Conservation (phyloP, 2,329 filamentous ascomycete species). For the Microcera coccophila region DNA sequence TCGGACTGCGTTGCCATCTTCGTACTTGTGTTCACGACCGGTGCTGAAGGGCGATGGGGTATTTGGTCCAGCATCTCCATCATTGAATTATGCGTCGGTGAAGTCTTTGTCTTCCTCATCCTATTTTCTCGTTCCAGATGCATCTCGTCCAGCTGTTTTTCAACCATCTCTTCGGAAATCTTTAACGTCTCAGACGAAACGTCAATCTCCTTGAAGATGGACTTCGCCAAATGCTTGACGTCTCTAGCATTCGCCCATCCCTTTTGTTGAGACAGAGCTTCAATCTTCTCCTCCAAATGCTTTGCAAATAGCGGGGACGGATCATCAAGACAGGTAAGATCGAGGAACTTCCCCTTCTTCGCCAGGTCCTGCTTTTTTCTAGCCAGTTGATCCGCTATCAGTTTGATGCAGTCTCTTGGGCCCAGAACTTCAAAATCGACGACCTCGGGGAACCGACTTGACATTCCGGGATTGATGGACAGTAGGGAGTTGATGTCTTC, state of each 20-base stretch:
- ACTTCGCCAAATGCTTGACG: constrained; percentile 50
- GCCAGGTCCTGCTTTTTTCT: constrained; percentile 23
- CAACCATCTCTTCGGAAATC: constrained; percentile 17
- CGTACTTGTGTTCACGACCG: background rate
- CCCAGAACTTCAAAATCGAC: constrained; percentile 52
- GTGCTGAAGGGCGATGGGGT: background rate
- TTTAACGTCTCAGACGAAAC: constrained; percentile 5
- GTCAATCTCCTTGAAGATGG: constrained; percentile 41
- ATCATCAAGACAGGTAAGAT: constrained; percentile 25
- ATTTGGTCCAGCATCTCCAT: background rate
- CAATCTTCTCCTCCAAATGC: constrained; percentile 31
- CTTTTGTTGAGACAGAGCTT: constrained; percentile 37
- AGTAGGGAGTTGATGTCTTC: constrained; percentile 62
- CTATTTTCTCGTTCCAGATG: constrained; percentile 9
- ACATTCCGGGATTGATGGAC: constrained; percentile 57
- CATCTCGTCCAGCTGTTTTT: constrained; percentile 22
- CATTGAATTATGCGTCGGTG: fast-evolving
- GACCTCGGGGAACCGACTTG: constrained; percentile 60
- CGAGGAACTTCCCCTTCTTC: constrained; percentile 15
- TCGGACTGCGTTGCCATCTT: background rate
- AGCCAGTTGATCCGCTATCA: constrained; percentile 38
- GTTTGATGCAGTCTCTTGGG: constrained; percentile 37
- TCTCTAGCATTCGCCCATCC: constrained; percentile 64
- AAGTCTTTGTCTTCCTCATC: constrained; percentile 12
- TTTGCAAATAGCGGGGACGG: constrained; percentile 7